A percentile compares a stretch with the other conserved stretches of the same genome.
Evolutionary conservation across 2,329 filamentous ascomycete genomes (phyloP).

Genomic region (Stachybotrys elegans): DNA sequence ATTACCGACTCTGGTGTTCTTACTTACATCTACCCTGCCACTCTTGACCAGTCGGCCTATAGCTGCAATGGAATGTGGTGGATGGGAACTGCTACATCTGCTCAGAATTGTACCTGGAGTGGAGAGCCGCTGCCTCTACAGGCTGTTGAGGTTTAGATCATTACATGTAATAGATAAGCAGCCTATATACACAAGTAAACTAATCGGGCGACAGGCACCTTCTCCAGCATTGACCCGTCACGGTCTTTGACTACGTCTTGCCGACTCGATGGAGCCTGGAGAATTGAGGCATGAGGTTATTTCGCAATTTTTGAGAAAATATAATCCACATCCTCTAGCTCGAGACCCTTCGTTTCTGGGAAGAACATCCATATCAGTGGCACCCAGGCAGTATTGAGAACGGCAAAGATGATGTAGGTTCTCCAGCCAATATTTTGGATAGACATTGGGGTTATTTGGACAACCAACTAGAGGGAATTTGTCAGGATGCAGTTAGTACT

Average conservation of each 20-base stretch:
- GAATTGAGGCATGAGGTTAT: too few species aligned
- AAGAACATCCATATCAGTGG: slow-evolving; percentile 24
- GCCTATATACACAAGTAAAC: too few species aligned
- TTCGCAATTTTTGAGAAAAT: too few species aligned
- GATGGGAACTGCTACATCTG: not conserved
- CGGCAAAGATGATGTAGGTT: slow-evolving; percentile 23
- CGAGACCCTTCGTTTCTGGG: slow-evolving; percentile 23
- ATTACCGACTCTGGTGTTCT: not conserved
- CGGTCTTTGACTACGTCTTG: too few species aligned
- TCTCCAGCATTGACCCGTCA: too few species aligned
- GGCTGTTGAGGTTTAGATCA: not conserved
- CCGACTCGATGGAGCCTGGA: too few species aligned
- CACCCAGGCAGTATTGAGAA: slow-evolving; percentile 20
- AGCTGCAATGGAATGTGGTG: not conserved
- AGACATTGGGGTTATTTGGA: slow-evolving; percentile 11
- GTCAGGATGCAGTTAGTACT: not conserved
- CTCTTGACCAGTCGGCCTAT: not conserved
- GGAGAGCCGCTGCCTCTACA: not conserved
- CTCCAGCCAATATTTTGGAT: slow-evolving; percentile 18
- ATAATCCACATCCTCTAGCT: slow-evolving; percentile 34
- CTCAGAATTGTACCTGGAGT: not conserved
- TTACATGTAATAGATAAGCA: too few species aligned
- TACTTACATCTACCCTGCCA: not conserved
- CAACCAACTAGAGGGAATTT: slow-evolving; percentile 7
- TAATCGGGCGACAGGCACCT: too few species aligned